Conservation (phyloP, 1,284 basidiomycete species). For the Ganoderma multipileum region DNA sequence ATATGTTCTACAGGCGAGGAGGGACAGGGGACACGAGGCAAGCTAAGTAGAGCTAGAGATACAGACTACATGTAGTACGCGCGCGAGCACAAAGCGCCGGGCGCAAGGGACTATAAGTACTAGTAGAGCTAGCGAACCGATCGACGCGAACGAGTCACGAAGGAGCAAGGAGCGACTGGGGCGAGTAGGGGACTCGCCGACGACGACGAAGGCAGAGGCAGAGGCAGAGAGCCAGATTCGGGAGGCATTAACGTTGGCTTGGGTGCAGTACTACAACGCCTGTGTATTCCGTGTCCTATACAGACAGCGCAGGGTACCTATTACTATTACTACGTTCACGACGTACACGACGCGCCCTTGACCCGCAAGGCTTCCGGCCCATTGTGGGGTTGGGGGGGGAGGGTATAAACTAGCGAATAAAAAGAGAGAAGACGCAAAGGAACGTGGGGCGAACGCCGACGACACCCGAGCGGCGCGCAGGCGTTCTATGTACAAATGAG, state of each 20-base stretch:
- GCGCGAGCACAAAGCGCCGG: background rate
- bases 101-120: background rate
- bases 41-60: background rate
- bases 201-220: background rate
- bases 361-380: conserved; percentile 11
- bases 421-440: conserved; percentile 1
- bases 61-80: background rate
- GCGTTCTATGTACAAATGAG: conserved; percentile 13
- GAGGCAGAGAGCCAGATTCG: background rate
- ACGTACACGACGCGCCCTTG: conserved; percentile 12
- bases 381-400: no score
- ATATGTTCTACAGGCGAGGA: background rate
- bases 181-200: no score
- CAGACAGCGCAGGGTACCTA: conserved; percentile 8
- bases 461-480: background rate
- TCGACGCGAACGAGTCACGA: background rate
- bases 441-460: conserved; percentile 5
- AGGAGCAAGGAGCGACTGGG: background rate
- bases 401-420: conserved; percentile 15
- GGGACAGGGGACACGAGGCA: background rate
- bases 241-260: no score
- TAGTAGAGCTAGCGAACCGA: background rate
- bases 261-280: conserved; percentile 2
- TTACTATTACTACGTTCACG: conserved; percentile 12
- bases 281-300: conserved; percentile 10